Percentiles rank a stretch among this genome's conserved stretches.
These are phyloP conservation scores for Hordeum marinum DNA, from an alignment of 176 grass and related monocot species.

Conservation along the genomic window DNA sequence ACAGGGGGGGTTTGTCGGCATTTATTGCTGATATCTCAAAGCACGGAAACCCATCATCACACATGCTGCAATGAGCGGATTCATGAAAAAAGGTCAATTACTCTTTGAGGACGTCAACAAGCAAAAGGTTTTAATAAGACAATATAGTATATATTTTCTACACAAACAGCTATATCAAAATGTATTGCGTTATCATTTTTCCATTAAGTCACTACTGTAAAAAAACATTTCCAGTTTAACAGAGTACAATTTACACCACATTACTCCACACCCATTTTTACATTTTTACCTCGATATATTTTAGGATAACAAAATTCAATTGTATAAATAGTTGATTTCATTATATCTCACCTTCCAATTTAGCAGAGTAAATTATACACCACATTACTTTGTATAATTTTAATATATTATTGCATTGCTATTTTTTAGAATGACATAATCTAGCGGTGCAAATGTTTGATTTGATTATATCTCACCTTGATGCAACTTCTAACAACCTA, in stretches of 20 bases:
- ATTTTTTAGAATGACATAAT: slow-evolving; percentile 8
- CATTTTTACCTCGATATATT: slow-evolving; percentile 11
- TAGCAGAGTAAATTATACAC: not conserved
- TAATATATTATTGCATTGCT: not conserved
- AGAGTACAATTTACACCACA: not conserved
- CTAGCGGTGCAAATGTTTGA: not conserved
- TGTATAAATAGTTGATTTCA: not conserved
- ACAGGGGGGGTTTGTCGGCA: slow-evolving; percentile 83
- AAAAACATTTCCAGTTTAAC: slow-evolving; percentile 7
- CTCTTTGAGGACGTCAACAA: not conserved
- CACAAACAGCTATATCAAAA: not conserved
- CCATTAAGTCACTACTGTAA: not conserved
- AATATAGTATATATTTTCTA: not conserved
- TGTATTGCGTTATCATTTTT: not conserved
- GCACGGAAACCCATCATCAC: slow-evolving; percentile 65
- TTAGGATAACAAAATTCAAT: slow-evolving; percentile 1
- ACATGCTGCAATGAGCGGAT: slow-evolving; percentile 56
- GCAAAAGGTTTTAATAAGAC: not conserved
- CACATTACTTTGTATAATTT: not conserved
- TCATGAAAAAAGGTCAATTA: not conserved
- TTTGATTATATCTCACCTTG: slow-evolving; percentile 44
- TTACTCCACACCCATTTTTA: not conserved
- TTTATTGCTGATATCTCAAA: slow-evolving; percentile 98
- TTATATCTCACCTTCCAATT: slow-evolving; percentile 11
- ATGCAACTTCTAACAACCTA: slow-evolving; percentile 74